Conservation (phyloP, 371 early-diverging fungal genomes). For the Actinomortierella wolfii region DNA sequence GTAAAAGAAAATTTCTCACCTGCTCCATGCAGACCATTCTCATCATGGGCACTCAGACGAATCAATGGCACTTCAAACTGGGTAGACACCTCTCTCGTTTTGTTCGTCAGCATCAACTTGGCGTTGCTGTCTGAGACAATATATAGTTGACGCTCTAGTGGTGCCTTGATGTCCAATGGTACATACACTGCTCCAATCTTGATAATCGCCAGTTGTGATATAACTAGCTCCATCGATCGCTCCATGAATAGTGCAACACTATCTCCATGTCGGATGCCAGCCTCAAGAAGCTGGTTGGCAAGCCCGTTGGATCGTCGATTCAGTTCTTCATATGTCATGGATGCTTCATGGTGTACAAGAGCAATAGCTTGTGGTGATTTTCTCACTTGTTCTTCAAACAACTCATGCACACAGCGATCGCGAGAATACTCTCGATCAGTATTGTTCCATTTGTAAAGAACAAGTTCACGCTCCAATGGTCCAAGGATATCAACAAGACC, state of each 20-base stretch:
- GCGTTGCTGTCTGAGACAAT: slow-evolving; percentile 8
- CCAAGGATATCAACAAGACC: slow-evolving; percentile 5
- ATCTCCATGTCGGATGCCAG: not conserved
- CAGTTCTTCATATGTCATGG: not conserved
- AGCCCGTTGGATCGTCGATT: no score
- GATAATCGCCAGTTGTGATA: not conserved
- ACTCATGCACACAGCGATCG: slow-evolving; percentile 1
- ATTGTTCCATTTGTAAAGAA: slow-evolving; percentile 4
- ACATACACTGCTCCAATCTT: slow-evolving; percentile 17
- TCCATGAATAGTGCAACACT: not conserved
- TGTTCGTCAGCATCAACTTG: not conserved
- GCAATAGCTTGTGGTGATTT: slow-evolving; percentile 1
- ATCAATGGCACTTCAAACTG: no score
- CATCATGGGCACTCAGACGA: not conserved
- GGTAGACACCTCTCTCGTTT: no score
- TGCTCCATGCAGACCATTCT: slow-evolving; percentile 3
- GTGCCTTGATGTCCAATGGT: slow-evolving; percentile 9
- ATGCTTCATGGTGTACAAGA: not conserved
- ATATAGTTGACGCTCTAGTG: slow-evolving; percentile 1
- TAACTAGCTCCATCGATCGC: not conserved
- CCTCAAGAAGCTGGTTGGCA: not conserved
- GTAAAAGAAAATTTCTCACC: no score
- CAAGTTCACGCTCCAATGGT: not conserved
- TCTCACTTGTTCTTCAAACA: slow-evolving; percentile 4
- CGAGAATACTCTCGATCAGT: not conserved